phyloP scores from a whole-genome alignment of 2,329 filamentous ascomycete species.

The Xylaria multiplex region DNA sequence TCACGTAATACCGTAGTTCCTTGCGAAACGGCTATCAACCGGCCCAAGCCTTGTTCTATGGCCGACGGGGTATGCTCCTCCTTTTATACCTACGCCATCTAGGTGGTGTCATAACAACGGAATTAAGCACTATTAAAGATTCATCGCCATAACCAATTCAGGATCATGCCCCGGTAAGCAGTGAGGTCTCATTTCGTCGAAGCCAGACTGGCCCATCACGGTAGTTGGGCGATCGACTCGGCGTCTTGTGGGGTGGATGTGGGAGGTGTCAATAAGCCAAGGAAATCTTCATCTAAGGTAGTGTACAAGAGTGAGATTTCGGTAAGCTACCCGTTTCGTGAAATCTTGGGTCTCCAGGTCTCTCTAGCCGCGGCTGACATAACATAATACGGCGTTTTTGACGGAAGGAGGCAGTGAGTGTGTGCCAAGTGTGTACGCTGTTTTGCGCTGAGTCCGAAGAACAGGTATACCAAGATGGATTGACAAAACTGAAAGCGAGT shows the following conservation, averaged over 20 bases:
- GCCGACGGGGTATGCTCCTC: neutral
- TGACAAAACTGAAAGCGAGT: neutral
- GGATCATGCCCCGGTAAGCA: neutral
- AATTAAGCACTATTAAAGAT: neutral
- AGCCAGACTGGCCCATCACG: neutral
- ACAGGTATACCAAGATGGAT: neutral
- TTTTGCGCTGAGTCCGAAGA: neutral
- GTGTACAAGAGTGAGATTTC: neutral
- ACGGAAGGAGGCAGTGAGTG: no score
- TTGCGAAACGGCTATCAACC: neutral
- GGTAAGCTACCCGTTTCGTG: conserved; percentile 23
- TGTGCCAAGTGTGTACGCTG: neutral
- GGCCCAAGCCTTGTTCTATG: neutral
- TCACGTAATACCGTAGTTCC: no score
- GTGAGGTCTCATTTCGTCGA: neutral
- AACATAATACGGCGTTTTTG: no score
- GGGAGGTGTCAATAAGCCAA: neutral
- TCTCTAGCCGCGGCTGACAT: no score
- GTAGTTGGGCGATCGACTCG: conserved; percentile 15
- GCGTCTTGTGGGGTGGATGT: neutral
- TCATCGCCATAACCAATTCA: no score
- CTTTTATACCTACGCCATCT: neutral
- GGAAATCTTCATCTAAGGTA: conserved; percentile 3
- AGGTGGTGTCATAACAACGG: no score
- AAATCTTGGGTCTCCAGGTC: neutral